Base-by-base conservation (phyloP, 2,329 filamentous ascomycete genomes). In the Cladosporium colombiae region DNA sequence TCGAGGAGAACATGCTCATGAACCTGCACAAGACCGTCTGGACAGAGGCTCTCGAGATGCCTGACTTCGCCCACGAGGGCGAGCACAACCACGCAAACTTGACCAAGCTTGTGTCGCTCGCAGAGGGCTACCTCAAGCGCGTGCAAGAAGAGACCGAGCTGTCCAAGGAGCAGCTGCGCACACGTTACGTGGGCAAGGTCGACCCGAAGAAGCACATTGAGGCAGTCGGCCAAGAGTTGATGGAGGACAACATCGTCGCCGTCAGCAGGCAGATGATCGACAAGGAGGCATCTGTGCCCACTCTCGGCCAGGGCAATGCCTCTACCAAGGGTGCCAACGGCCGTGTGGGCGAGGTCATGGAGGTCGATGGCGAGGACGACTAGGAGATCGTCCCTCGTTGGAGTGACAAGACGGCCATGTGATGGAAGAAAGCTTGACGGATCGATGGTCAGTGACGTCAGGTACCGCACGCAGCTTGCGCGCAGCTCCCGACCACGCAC, bases 1-100 rank as follows among this genome's bases (percentile, higher is more conserved):
- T 99, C 60, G 95, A 99, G 79, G 96, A 99, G 84, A 98, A 97
- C 81, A 99, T 99, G 95, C 81, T 99, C 74, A 99, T 99, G 96
- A 99, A 99, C 78, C 83, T 99, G 71, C 95, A 99, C 86, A 99
- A 99, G 85, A 95, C 98, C 73, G 93, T 97, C 53, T 99, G 95
- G 95, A 99, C 96, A 0, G 95, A 99, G 79, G 95, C 94, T 5
- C 81, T 99, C 70, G 88, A 97, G 78, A 98, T 99, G 93, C 91
- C 94, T 68, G 93, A 98, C 79, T 99, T 99, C 85, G 87, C 89
- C 70, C 83, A 87, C 65, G 94, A 98, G 77, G 92, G 89, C 65
- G 84, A 88, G 70, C 88, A 91, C 78, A 99, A 97, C 78, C 91
- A 93, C 77, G 93, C 96, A 64, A 87, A 90, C 69, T 85, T 99